Conservation (phyloP, 2,329 filamentous ascomycete species). For the Arthrobotrys pseudoclavata region DNA sequence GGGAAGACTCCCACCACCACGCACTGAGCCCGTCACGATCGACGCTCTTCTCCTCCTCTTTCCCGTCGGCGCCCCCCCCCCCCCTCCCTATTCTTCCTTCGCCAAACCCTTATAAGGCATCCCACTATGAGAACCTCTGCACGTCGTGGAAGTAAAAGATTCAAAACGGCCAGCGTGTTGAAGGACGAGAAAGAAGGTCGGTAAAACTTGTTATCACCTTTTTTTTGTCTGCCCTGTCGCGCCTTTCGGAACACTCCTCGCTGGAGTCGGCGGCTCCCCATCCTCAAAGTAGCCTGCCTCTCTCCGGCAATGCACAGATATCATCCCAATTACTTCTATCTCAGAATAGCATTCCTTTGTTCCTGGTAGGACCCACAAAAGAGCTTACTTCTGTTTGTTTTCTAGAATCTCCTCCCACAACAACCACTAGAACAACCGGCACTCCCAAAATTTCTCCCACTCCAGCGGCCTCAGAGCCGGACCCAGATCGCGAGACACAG, state of each 20-base stretch:
- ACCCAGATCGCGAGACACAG: slow-evolving; percentile 55
- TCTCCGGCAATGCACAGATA: slow-evolving; percentile 31
- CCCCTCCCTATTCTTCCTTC: slow-evolving; percentile 36
- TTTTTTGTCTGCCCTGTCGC: slow-evolving; percentile 37
- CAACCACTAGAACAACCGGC: slow-evolving; percentile 43
- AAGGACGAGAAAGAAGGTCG: slow-evolving; percentile 59
- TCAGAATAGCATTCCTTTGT: slow-evolving; percentile 51
- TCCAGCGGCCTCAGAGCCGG: slow-evolving; percentile 44
- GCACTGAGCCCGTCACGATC: slow-evolving; percentile 5
- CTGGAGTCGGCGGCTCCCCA: slow-evolving; percentile 25
- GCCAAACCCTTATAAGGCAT: slow-evolving; percentile 50
- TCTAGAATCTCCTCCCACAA: slow-evolving; percentile 43
- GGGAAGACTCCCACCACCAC: slow-evolving; percentile 24
- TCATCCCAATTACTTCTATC: slow-evolving; percentile 49
- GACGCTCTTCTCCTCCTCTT: slow-evolving; percentile 25
- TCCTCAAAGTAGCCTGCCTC: slow-evolving; percentile 10
- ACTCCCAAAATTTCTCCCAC: slow-evolving; percentile 59
- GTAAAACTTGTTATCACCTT: slow-evolving; percentile 53
- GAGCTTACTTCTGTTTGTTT: slow-evolving; percentile 56
- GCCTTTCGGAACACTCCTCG: slow-evolving; percentile 50
- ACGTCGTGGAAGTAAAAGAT: slow-evolving; percentile 55
- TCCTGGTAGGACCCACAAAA: slow-evolving; percentile 12
- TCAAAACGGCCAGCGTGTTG: slow-evolving; percentile 57
- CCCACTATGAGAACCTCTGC: slow-evolving; percentile 57
- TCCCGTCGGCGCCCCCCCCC: slow-evolving; percentile 40